Percentiles rank a stretch among this genome's conserved stretches.
These are phyloP conservation scores for Paecilomyces variotii DNA, from an alignment of 2,329 filamentous ascomycete species.

Conservation along the genomic window DNA sequence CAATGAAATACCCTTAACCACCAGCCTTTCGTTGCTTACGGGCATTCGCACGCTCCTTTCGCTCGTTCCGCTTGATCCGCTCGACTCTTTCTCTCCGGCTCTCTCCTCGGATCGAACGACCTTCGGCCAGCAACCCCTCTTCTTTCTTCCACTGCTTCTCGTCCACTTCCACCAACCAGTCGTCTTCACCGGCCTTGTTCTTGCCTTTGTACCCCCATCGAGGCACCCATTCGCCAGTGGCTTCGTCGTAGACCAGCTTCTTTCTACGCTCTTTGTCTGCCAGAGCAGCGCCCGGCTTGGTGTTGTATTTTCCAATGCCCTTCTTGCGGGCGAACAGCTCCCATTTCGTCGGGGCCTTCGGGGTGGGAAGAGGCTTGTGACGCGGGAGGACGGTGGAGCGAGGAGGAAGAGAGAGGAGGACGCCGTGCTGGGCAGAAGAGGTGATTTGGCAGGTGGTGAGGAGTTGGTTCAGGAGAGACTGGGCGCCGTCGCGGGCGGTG, in stretches of 20 bases:
- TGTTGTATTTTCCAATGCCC: slow-evolving; percentile 81
- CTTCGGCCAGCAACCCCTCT: slow-evolving; percentile 42
- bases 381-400: slow-evolving; percentile 67
- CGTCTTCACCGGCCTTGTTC: slow-evolving; percentile 73
- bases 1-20: slow-evolving; percentile 2
- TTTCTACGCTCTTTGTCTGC: slow-evolving; percentile 58
- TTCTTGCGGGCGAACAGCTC: slow-evolving; percentile 94
- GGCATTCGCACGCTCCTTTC: slow-evolving; percentile 60
- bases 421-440: slow-evolving; percentile 55
- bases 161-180: slow-evolving; percentile 91
- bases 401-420: slow-evolving; percentile 70
- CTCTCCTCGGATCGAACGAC: slow-evolving; percentile 60
- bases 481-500: slow-evolving; percentile 79
- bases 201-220: slow-evolving; percentile 93
- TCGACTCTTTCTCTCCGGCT: slow-evolving; percentile 60
- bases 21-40: slow-evolving; percentile 36
- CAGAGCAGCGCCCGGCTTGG: slow-evolving; percentile 42
- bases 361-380: slow-evolving; percentile 80
- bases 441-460: slow-evolving; percentile 77
- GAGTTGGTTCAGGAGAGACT: slow-evolving; percentile 89
- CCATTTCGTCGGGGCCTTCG: slow-evolving; percentile 86
- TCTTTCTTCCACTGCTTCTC: slow-evolving; percentile 65
- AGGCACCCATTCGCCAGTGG: slow-evolving; percentile 76
- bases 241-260: slow-evolving; percentile 79
- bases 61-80: slow-evolving; percentile 55